Evolutionary conservation across 2,329 filamentous ascomycete genomes (phyloP), one percentile per base, ranked within the genome.

Genomic region (Delphinella strobiligena): DNA sequence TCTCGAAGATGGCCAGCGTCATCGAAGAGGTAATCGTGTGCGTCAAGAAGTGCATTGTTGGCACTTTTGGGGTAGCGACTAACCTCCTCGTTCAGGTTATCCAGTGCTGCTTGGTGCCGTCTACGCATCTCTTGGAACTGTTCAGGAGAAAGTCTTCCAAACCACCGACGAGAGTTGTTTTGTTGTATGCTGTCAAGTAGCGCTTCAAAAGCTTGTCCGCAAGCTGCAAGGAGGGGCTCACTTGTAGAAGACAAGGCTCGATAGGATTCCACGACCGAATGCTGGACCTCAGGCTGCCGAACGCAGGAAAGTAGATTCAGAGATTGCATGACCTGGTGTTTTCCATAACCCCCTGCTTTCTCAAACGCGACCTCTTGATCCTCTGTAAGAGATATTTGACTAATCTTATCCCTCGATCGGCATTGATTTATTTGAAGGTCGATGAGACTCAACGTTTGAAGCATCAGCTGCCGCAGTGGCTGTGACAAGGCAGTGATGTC

Each of bases 401-500:
- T 36, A 16, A 38, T 24, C 14, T 31, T 34, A 4, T 38, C 40
- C 24, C 19, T 31, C 1, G 35, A 34, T 5, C 40, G 40, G 7
- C 31, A 27, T 32, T 38, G 35, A 16, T 37, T 29, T 5, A 42
- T 35, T 9, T 42, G 34, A 12, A 42, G 37, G 10, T 35, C 35
- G 4, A 42, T 34, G 3, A 42, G 18, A 36, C 40, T 36, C n/a
- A 42, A 24, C 3, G 40, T 33, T 8, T 19, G 49, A 1, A 60
- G 41, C 42, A 63, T 55, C 7, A 59, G 49, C 8, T 61, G 52
- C 0, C 64, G 55, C 0, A 67, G 44, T 0, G 55, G 57, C 3
- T 53, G 53, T 10, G 62, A 54, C 5, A 71, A 42, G 0, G 47
- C 48, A 4, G 53, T 52, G 12, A 71, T 54, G 14, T 70, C 64